Conservation (phyloP, 768 basidiomycete genomes). For the Hygrophoropsis aurantiaca region DNA sequence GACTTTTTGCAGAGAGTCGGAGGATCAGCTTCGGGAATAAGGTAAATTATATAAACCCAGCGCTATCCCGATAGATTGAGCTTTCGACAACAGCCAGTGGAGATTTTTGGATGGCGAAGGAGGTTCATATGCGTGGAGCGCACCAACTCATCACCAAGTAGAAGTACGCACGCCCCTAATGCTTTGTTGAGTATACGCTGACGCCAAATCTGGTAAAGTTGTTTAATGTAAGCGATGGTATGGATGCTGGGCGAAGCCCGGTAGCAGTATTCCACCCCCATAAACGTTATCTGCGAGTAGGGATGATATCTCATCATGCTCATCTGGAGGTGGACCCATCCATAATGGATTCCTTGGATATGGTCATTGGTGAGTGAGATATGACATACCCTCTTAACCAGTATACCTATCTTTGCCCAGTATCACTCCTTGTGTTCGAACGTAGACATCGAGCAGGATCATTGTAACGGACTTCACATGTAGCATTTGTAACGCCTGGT, state of each 20-base stretch:
- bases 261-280: constrained; percentile 35
- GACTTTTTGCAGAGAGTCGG: constrained; percentile 30
- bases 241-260: constrained; percentile 18
- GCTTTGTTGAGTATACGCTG: not conserved
- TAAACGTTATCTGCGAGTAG: constrained; percentile 32
- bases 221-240: constrained; percentile 21
- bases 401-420: constrained; percentile 14
- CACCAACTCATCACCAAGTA: constrained; percentile 3
- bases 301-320: constrained; percentile 34
- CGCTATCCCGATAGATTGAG: constrained; percentile 4
- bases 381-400: not conserved
- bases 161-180: constrained; percentile 9
- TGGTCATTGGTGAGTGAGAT: constrained; percentile 31
- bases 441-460: constrained; percentile 22
- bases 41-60: constrained; percentile 5
- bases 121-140: constrained; percentile 17
- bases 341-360: constrained; percentile 33
- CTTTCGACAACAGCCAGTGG: constrained; percentile 16
- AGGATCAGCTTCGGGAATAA: constrained; percentile 12
- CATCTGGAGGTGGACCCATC: constrained; percentile 35
- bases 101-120: constrained; percentile 24
- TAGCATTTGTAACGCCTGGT: no score
- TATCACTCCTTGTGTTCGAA: constrained; percentile 33
- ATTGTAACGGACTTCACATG: constrained; percentile 4
- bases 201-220: constrained; percentile 19